Conservation (phyloP, 495 filamentous ascomycete species). For the Astrothelium macrocarpum region DNA sequence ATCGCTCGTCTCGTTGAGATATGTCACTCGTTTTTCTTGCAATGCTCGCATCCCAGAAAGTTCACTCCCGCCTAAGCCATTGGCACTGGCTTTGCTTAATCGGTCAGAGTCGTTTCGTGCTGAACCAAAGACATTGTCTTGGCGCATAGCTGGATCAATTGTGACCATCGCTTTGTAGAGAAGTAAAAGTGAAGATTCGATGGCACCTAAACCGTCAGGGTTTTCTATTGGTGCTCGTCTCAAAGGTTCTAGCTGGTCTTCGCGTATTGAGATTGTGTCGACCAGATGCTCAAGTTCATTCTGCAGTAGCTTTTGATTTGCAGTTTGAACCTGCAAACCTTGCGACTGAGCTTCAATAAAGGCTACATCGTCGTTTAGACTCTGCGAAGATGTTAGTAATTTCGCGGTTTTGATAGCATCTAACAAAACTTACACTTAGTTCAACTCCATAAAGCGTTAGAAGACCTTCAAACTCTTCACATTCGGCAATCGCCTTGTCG, state of each 20-base stretch:
- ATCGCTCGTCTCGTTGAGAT: conserved; percentile 54
- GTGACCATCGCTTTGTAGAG: conserved; percentile 91
- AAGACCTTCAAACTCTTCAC: conserved; percentile 88
- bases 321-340: conserved; percentile 90
- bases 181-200: conserved; percentile 66
- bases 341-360: conserved; percentile 97
- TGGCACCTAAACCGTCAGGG: conserved; percentile 56
- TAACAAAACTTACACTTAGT: conserved; percentile 58
- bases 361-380: conserved; percentile 85
- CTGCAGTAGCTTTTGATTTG: conserved; percentile 90
- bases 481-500: conserved; percentile 81
- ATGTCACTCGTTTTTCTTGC: conserved; percentile 84
- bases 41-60: conserved; percentile 87
- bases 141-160: conserved; percentile 70
- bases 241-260: conserved; percentile 60
- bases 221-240: conserved; percentile 65
- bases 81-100: conserved; percentile 25
- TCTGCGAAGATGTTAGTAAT: conserved; percentile 46
- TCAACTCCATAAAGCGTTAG: conserved; percentile 91
- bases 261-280: conserved; percentile 76
- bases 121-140: conserved; percentile 12
- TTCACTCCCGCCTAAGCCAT: conserved; percentile 63
- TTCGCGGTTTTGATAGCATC: not conserved
- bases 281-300: conserved; percentile 74
- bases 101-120: conserved; percentile 3